phyloP scores from a whole-genome alignment of 306 rosid genomes.

The Lathyrus oleraceus region DNA sequence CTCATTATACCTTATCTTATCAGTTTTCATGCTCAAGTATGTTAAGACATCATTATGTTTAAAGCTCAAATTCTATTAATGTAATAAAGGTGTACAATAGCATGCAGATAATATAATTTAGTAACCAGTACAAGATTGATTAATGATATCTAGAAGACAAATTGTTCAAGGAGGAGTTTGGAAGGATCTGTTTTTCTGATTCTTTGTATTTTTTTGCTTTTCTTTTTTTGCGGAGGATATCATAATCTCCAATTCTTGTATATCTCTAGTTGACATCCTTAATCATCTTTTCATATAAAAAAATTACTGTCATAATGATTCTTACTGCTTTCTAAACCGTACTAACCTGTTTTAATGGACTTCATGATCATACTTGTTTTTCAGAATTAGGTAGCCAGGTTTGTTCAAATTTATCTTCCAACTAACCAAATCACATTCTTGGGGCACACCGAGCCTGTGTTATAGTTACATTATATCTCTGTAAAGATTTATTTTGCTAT shows the following conservation, averaged over 20 bases:
- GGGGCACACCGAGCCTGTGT: background rate
- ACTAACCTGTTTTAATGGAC: background rate
- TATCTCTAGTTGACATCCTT: background rate
- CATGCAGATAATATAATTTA: too few species aligned
- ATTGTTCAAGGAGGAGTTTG: too few species aligned
- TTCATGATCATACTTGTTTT: background rate
- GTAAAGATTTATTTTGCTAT: background rate
- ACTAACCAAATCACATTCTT: background rate
- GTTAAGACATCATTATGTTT: too few species aligned
- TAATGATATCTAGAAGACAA: too few species aligned
- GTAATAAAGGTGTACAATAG: too few species aligned
- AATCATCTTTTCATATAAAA: slow-evolving; percentile 1
- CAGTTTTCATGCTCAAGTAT: too few species aligned
- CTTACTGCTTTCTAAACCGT: background rate
- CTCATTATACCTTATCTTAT: too few species aligned
- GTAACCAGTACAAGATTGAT: too few species aligned
- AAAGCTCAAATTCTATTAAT: too few species aligned
- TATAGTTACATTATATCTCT: slow-evolving; percentile 15
- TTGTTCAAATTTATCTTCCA: slow-evolving; percentile 16
- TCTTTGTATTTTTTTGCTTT: background rate
- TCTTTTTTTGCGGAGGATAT: background rate
- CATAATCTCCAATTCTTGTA: background rate
- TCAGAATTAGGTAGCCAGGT: background rate
- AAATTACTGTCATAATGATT: background rate
- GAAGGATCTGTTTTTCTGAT: background rate